Base-by-base conservation (phyloP, 331 rosid genomes). In the Malus hybrid region DNA sequence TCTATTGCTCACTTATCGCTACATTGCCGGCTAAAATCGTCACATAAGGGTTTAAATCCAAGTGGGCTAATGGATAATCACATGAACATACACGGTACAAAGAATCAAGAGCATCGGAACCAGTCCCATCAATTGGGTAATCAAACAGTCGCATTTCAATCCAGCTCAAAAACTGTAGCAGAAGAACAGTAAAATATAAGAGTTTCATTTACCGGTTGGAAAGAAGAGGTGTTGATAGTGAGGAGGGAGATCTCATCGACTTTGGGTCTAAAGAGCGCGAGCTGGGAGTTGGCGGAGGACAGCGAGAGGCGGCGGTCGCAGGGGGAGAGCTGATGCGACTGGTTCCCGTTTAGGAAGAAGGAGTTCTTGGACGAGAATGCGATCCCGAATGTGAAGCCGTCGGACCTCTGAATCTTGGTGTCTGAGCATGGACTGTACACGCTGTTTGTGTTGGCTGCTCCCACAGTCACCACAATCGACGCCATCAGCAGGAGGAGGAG, bases 181-280 rank as follows among this genome's bases (percentile, higher is more conserved):
- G 65, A 14, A 71, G 52, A 48, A 42, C 33, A 8, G n/a, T 76
- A 24, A 32, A 67, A 73, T 46, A 70, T 39, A 56, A 42, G 73
- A 28, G 19, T 69, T 65, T 84, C 89, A 29, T 18, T 72, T 71
- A 90, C 95, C 19, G 89, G 95, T 79, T 73, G 88, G 84, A 90
- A 90, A 67, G 6, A 55, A 28, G 92, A 82, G 64, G 90, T 84
- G 52, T 87, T 90, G 69, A 86, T 76, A 33, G 95, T 71, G 76
- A 87, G 95, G 73, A 90, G 92, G 71, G 95, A 87, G 90, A 90
- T 87, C 89, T 83, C 87, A 74, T 90, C 95, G 11, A 90, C 90
- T 75, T 79, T 85, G 71, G 95, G 92, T 9, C 95, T 80, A 64
- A 90, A 90, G 55, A 90, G 73, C 2, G 90, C 89, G 15, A 90